Evolutionary conservation across 176 grass and related monocot species (phyloP).

Genomic region (Oryza nivara): DNA sequence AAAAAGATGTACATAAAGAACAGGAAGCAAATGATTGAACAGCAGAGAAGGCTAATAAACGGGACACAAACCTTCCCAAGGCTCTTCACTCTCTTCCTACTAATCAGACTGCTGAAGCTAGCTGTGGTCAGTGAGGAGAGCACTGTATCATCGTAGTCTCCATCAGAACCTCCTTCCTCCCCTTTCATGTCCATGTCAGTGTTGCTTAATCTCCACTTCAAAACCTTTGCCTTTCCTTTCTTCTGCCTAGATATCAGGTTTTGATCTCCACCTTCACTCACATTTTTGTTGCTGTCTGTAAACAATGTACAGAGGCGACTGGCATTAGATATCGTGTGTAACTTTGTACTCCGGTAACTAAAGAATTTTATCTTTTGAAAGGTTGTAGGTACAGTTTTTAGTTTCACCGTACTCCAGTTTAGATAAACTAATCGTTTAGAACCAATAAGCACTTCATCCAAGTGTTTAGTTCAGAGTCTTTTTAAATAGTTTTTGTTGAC

Average conservation of each 20-base stretch:
- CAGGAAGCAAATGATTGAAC: background rate
- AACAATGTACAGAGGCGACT: conserved; percentile 7
- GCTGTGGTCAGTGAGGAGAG: conserved; percentile 31
- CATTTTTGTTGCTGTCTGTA: conserved; percentile 38
- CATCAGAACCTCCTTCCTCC: conserved; percentile 16
- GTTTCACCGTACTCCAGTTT: background rate
- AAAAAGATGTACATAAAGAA: conserved; percentile 28
- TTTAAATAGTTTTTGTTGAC: background rate
- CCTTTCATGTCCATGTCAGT: conserved; percentile 17
- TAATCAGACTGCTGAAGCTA: conserved; percentile 32
- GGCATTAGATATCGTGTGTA: background rate
- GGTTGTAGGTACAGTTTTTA: background rate
- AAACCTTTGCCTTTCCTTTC: conserved; percentile 50
- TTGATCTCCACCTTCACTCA: conserved; percentile 27
- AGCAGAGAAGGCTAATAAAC: conserved; percentile 15
- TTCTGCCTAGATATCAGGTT: conserved; percentile 38
- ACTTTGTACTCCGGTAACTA: background rate
- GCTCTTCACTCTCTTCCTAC: conserved; percentile 46
- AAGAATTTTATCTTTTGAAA: conserved; percentile 9
- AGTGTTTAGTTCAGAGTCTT: background rate
- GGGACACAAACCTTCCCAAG: conserved; percentile 53
- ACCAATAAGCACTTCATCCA: background rate
- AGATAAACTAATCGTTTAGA: background rate
- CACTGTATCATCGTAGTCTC: conserved; percentile 33
- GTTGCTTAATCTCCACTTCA: conserved; percentile 58